Evolutionary conservation across 106 monocot species (phyloP).

Genomic region (Dendrobium nobile): DNA sequence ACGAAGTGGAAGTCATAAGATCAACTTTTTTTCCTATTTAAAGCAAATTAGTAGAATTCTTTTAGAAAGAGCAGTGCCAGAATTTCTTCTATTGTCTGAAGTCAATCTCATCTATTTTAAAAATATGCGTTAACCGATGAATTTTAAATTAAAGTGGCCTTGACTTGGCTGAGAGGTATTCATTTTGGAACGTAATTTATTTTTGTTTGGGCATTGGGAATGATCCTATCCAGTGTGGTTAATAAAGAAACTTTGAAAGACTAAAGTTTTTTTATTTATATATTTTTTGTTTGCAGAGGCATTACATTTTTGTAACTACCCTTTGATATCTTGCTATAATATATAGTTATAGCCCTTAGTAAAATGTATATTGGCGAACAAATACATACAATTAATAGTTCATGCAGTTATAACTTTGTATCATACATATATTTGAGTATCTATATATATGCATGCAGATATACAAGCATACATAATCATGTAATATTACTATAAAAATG

Average conservation of each 20-base stretch:
- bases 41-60: neutral
- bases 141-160: neutral
- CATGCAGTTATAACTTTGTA: neutral
- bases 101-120: neutral
- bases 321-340: too few species aligned
- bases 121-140: neutral
- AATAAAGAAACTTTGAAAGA: neutral
- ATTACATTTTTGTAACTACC: too few species aligned
- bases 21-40: neutral
- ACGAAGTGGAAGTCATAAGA: neutral
- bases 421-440: neutral
- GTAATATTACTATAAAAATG: too few species aligned
- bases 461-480: neutral
- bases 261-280: neutral
- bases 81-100: neutral
- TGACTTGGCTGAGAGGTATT: neutral
- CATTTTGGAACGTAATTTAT: neutral
- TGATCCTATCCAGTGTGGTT: neutral
- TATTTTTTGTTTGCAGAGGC: neutral
- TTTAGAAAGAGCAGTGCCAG: neutral
- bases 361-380: too few species aligned
- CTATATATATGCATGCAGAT: neutral
- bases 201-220: neutral
- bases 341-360: too few species aligned
- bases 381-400: neutral